Evolutionary conservation across 768 basidiomycete genomes (phyloP), one percentile per base, ranked within the genome.

Genomic region (Holtermanniella nyarrowii): DNA sequence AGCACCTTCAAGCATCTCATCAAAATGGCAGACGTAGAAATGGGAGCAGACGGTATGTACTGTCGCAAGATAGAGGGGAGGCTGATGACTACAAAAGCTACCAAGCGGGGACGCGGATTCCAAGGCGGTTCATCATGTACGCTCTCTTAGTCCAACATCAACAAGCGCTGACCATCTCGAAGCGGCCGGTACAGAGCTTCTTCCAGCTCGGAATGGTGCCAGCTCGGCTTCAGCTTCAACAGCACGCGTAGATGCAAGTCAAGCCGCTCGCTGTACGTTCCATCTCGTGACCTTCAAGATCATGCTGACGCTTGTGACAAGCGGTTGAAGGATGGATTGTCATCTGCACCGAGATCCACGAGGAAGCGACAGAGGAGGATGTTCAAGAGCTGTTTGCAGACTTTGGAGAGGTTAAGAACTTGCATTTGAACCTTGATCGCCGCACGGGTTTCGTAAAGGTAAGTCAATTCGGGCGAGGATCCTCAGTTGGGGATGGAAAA

Each of bases 281-380:
- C 31, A 37, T 16, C 31, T 16, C 16, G 31, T 7, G 10, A 7
- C 31, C 10, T 37, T 16, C 31, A 7, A 37, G 7, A 37, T 37
- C 31, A 37, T 37, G 31, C 31, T 37, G 16, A 37, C 31, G 31
- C 31, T 37, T 16, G 10, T 37, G 10, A n/a, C 31, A 7, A 99
- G 93, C 93, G 47, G 89, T 99, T 11, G 93, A 99, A 71, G 93
- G 93, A 44, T 99, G 93, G 91, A 96, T 99, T 50, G 87, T 99
- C 42, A 78, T 97, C 49, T 88, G 93, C 46, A 95, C 89, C 27
- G 86, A 86, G 58, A 87, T 99, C 5, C 93, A 99, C 66, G 95
- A 97, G 72, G 95, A 99, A 70, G 86, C 95, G 4, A 91, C 89
- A 0, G 95, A 99, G 67, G 95, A 99, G 67, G 95, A 99, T 61